Evolutionary conservation across 1,139 yeast genomes (phyloP).

Genomic region (Suhomyces yuchorum): DNA sequence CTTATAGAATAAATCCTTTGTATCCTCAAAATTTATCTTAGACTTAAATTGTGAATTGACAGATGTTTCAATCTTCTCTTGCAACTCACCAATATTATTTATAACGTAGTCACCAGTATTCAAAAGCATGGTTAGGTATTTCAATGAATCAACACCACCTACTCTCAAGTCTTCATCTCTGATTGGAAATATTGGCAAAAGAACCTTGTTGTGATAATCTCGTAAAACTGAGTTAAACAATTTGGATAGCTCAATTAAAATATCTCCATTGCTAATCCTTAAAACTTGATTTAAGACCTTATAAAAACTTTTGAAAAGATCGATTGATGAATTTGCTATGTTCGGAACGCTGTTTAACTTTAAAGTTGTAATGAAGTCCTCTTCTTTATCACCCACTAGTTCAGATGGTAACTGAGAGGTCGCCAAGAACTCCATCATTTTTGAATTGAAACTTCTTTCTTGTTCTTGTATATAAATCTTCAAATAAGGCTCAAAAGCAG

Average conservation of each 20-base stretch:
- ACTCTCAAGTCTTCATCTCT: slow-evolving; percentile 24
- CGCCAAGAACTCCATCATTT: slow-evolving; percentile 61
- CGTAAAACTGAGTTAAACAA: slow-evolving; percentile 69
- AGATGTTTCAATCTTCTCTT: slow-evolving; percentile 58
- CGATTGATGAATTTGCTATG: slow-evolving; percentile 83
- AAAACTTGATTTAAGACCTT: slow-evolving; percentile 73
- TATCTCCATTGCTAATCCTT: slow-evolving; percentile 69
- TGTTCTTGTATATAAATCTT: slow-evolving; percentile 89
- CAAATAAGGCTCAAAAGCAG: slow-evolving; percentile 82
- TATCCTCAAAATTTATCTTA: slow-evolving; percentile 51
- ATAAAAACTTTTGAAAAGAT: slow-evolving; percentile 75
- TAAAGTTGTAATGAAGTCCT: slow-evolving; percentile 36
- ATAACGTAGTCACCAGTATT: slow-evolving; percentile 92
- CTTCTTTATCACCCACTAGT: slow-evolving; percentile 26
- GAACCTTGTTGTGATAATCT: slow-evolving; percentile 62
- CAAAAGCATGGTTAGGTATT: slow-evolving; percentile 68
- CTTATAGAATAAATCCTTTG: slow-evolving; percentile 57
- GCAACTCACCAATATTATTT: slow-evolving; percentile 74
- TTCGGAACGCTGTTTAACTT: slow-evolving; percentile 52
- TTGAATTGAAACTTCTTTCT: slow-evolving; percentile 60
- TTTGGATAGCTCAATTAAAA: slow-evolving; percentile 61
- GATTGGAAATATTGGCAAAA: slow-evolving; percentile 60
- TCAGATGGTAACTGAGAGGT: slow-evolving; percentile 47
- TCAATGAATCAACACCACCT: slow-evolving; percentile 55
- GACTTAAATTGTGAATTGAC: slow-evolving; percentile 39